phyloP scores from a whole-genome alignment of 805 yeast species.

The Candida sakaeoensis region DNA sequence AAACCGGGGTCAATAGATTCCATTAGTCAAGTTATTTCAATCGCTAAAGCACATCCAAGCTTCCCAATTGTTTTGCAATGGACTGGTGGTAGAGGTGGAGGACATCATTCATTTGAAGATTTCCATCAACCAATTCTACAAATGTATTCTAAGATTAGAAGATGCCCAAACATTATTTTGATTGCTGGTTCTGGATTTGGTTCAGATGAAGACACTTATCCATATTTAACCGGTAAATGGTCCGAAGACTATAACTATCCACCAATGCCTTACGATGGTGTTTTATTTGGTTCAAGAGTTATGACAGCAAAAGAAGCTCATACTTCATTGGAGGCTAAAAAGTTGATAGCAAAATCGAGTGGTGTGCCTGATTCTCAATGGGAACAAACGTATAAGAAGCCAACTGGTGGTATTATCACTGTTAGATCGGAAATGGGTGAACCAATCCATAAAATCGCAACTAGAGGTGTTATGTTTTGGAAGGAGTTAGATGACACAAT shows the following conservation, averaged over 20 bases:
- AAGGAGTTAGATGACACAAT: constrained; percentile 93
- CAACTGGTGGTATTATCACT: constrained; percentile 95
- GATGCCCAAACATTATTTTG: constrained; percentile 80
- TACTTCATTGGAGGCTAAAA: constrained; percentile 91
- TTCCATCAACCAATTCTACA: constrained; percentile 96
- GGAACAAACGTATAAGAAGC: constrained; percentile 92
- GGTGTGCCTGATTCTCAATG: constrained; percentile 89
- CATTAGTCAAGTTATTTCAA: constrained; percentile 76
- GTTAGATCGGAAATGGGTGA: constrained; percentile 99
- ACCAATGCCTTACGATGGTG: constrained; percentile 99
- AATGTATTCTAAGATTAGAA: constrained; percentile 93
- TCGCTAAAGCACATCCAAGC: constrained; percentile 91
- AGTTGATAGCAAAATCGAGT: constrained; percentile 82
- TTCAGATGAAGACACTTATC: constrained; percentile 93
- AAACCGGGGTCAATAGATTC: constrained; percentile 98
- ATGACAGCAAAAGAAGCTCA: constrained; percentile 97
- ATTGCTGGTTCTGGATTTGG: constrained; percentile 99
- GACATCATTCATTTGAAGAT: constrained; percentile 98
- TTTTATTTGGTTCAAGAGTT: constrained; percentile 91
- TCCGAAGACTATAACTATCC: constrained; percentile 83
- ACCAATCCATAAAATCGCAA: constrained; percentile 97
- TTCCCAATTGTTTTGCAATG: constrained; percentile 98
- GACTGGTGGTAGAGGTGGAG: constrained; percentile 99
- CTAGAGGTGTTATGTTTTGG: constrained; percentile 97
- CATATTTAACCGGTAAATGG: constrained; percentile 98